Percentiles rank a stretch among this genome's conserved stretches.
Conservation (phyloP, 768 basidiomycete genomes). For the Pholiota molesta region DNA sequence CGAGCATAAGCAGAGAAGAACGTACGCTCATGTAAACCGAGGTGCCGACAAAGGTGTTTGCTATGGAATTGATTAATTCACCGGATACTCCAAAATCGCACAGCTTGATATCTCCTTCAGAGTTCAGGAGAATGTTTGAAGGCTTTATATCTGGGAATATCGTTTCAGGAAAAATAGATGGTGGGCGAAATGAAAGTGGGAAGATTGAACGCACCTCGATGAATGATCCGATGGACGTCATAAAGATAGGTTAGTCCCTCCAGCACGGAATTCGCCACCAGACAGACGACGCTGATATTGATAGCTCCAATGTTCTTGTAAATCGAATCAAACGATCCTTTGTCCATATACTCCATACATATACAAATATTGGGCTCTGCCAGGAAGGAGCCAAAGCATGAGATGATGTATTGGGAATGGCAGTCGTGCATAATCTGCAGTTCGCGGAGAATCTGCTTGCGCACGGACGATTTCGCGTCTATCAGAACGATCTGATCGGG, state of each 20-base stretch:
- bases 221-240: constrained; percentile 96
- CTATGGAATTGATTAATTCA: constrained; percentile 97
- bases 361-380: constrained; percentile 98
- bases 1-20: constrained; percentile 14
- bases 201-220: constrained; percentile 71
- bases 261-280: constrained; percentile 91
- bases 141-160: constrained; percentile 88
- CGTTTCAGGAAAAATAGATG: background rate
- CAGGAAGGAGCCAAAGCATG: constrained; percentile 95
- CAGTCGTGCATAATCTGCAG: constrained; percentile 99
- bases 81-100: constrained; percentile 99
- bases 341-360: constrained; percentile 98
- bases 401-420: constrained; percentile 90
- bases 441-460: constrained; percentile 97
- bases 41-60: constrained; percentile 98
- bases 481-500: constrained; percentile 82
- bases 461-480: constrained; percentile 91
- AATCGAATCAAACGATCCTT: constrained; percentile 90
- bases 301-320: constrained; percentile 95
- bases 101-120: constrained; percentile 94
- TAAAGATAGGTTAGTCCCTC: constrained; percentile 97
- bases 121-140: constrained; percentile 95
- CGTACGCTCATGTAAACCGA: constrained; percentile 99
- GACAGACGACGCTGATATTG: constrained; percentile 89
- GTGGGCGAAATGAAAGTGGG: background rate